These are phyloP conservation scores for Stromatinia cepivora DNA, from an alignment of 2,329 filamentous ascomycete species.

Conservation along the genomic window DNA sequence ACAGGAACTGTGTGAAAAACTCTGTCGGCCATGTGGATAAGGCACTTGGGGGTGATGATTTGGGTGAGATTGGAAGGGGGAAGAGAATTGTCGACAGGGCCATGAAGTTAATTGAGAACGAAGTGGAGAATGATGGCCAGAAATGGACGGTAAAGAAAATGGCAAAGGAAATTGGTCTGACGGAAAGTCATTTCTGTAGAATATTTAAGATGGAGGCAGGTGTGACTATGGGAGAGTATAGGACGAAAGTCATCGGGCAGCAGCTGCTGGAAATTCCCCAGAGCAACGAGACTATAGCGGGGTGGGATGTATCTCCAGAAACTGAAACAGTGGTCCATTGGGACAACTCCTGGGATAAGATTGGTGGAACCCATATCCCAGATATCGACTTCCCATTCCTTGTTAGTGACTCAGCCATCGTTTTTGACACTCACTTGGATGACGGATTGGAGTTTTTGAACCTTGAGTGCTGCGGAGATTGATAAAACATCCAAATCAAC, in stretches of 20 bases:
- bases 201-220: conserved; percentile 53
- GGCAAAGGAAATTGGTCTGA: conserved; percentile 53
- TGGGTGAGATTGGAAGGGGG: conserved; percentile 11
- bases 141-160: conserved; percentile 48
- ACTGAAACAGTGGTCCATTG: not conserved
- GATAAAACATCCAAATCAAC: not conserved
- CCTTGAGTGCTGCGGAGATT: not conserved
- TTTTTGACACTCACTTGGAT: not conserved
- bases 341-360: not conserved
- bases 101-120: not conserved
- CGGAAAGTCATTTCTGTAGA: conserved; percentile 59
- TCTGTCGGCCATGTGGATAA: not conserved
- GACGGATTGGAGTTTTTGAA: conserved; percentile 12
- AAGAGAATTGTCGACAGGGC: not conserved
- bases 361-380: too few species aligned
- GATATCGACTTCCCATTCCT: not conserved
- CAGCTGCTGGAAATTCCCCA: not conserved
- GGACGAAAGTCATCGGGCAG: not conserved
- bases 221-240: conserved; percentile 25
- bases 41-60: not conserved
- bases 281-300: too few species aligned
- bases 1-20: not conserved
- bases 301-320: not conserved
- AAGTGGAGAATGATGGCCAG: not conserved
- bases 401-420: not conserved